Conservation (phyloP, 2,329 filamentous ascomycete species). For the Proliferodiscus dingleyae region DNA sequence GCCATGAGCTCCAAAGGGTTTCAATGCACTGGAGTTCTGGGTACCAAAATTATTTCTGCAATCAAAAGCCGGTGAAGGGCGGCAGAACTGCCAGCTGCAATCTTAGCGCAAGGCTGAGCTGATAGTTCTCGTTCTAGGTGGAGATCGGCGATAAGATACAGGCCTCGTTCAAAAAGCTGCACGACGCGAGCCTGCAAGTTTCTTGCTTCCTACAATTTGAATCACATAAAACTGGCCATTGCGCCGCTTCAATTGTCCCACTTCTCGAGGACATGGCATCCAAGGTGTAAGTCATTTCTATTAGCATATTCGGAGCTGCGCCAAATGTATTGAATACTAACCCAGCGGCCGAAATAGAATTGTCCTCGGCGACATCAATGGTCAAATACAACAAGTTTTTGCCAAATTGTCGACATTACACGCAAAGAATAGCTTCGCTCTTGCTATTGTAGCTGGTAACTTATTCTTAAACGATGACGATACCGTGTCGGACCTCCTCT, state of each 20-base stretch:
- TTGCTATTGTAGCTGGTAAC: conserved; percentile 80
- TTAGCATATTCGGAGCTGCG: not conserved
- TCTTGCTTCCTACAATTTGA: not conserved
- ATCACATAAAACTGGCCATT: too few relatives aligned
- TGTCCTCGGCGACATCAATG: conserved; percentile 78
- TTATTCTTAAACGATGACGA: conserved; percentile 67
- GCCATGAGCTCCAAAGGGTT: not conserved
- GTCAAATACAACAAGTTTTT: conserved; percentile 70
- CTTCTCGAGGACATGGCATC: conserved; percentile 45
- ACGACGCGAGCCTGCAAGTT: conserved; percentile 1
- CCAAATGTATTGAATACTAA: not conserved
- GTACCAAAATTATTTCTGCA: conserved; percentile 9
- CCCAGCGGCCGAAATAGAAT: conserved; percentile 23
- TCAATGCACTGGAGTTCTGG: not conserved
- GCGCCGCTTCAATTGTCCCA: too few relatives aligned
- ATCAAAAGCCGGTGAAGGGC: conserved; percentile 5
- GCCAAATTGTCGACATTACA: conserved; percentile 77
- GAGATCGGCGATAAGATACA: conserved; percentile 10
- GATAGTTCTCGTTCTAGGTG: too few relatives aligned
- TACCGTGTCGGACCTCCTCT: conserved; percentile 58
- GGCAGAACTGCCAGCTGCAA: conserved; percentile 10
- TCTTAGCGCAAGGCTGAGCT: conserved; percentile 17
- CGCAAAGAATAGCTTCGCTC: conserved; percentile 79
- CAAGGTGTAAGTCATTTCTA: conserved; percentile 19
- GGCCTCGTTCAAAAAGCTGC: not conserved